Evolutionary conservation across 1,139 yeast genomes (phyloP).

Genomic region (Lodderomyces parapsilosis): DNA sequence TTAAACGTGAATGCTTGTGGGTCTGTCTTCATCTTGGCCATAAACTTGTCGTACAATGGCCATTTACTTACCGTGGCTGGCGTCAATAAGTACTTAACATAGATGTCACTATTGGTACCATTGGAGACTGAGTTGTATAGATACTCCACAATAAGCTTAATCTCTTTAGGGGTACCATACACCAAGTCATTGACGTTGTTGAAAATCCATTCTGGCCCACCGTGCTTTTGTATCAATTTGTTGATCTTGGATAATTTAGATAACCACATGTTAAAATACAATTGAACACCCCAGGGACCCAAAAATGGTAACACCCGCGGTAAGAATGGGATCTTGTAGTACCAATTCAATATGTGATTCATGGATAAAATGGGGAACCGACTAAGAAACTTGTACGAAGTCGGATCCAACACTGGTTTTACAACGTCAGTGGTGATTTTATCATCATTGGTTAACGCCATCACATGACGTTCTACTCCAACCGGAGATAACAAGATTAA

Average conservation of each 20-base stretch:
- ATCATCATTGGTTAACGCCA: conserved; percentile 50
- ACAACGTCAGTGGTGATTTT: conserved; percentile 15
- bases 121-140: conserved; percentile 59
- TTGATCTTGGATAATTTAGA: conserved; percentile 45
- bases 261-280: conserved; percentile 47
- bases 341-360: conserved; percentile 34
- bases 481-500: conserved; percentile 84
- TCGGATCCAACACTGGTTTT: conserved; percentile 39
- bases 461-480: conserved; percentile 77
- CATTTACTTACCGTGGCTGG: conserved; percentile 77
- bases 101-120: conserved; percentile 65
- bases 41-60: conserved; percentile 69
- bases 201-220: conserved; percentile 30
- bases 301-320: conserved; percentile 42
- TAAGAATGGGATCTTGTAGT: conserved; percentile 41
- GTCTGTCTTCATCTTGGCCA: conserved; percentile 21
- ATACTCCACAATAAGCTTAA: conserved; percentile 51
- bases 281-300: conserved; percentile 54
- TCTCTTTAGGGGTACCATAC: conserved; percentile 44
- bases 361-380: conserved; percentile 43
- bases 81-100: conserved; percentile 61
- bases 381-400: conserved; percentile 37
- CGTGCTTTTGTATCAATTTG: conserved; percentile 33
- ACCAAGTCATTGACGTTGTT: conserved; percentile 28
- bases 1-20: conserved; percentile 32